phyloP scores from a whole-genome alignment of 176 grass and related monocot genomes.

The Bromus sterilis region DNA sequence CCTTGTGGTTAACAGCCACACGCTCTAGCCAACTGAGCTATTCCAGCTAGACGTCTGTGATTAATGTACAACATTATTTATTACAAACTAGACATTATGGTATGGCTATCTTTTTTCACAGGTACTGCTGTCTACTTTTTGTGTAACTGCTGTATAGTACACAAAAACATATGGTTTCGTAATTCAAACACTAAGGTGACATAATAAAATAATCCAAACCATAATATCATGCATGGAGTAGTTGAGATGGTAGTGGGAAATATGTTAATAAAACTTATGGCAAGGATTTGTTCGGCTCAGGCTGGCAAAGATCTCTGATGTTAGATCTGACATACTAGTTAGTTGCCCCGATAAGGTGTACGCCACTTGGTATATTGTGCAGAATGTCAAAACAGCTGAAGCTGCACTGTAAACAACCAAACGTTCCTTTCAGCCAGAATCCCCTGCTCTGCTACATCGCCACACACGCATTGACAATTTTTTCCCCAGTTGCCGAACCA shows the following conservation, averaged over 20 bases:
- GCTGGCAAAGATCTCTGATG: not conserved
- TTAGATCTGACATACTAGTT: not conserved
- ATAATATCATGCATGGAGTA: not conserved
- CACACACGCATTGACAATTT: not conserved
- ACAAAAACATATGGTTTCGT: too few relatives aligned
- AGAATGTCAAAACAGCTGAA: constrained; percentile 19
- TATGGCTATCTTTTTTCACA: too few relatives aligned
- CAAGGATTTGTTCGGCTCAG: not conserved
- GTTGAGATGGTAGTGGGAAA: not conserved
- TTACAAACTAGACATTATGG: too few relatives aligned
- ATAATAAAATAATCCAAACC: too few relatives aligned
- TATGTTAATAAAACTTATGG: not conserved
- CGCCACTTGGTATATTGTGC: not conserved
- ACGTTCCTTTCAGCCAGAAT: not conserved
- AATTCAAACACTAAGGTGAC: too few relatives aligned
- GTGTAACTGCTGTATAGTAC: too few relatives aligned
- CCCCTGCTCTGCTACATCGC: not conserved
- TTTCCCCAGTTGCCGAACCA: not conserved
- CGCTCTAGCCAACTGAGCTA: constrained; percentile 85
- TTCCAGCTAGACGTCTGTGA: too few relatives aligned
- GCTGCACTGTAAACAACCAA: not conserved
- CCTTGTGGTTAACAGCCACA: constrained; percentile 79
- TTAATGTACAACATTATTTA: too few relatives aligned
- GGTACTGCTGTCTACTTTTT: too few relatives aligned
- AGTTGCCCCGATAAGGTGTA: too few relatives aligned